Evolutionary conservation across 2,329 filamentous ascomycete genomes (phyloP), one percentile per base, ranked within the genome.

Genomic region (Colletotrichum cereale): DNA sequence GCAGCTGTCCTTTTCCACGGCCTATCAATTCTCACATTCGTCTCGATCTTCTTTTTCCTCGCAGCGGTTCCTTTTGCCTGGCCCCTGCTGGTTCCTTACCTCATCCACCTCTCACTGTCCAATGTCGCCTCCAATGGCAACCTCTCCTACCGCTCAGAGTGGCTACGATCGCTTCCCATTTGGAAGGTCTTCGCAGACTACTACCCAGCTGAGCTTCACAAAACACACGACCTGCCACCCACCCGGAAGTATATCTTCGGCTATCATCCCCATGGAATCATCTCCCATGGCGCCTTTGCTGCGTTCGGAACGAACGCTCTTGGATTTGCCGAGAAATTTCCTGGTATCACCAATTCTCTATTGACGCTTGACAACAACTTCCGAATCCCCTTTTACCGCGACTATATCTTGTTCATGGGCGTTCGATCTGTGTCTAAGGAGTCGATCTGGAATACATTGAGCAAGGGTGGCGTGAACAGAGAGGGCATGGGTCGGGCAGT

Each of bases 351-450:
- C 56, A 98, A 98, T 82, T 95, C 93, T 10, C 85, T 98, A 29
- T 86, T 98, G 42, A 99, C 96, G 0, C 89, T 99, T n/a, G 96
- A 98, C 78, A 92, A 92, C 63, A 99, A 98, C 83, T 98, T 99
- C 82, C 91, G 94, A 64, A 92, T 98, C 47, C 96, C 96, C 0
- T 88, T 98, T 56, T 98, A 98, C 82, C 90, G 96, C 71, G 96
- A 99, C 81, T 98, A 97, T 81, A 91, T 96, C n/a, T 87, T 98
- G 57, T 89, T 92, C 57, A 91, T 97, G 87, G 96, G 96, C 7
- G 85, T 98, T 48, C 91, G 91, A 10, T 97, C 94, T 5, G 96
- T 99, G 12, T 97, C 94, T 1, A 93, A 95, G 76, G 94, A 97
- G 79, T 96, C 93, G 5, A 98, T 97, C 80, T 92, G 95, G 81